Base-by-base conservation (phyloP, 768 basidiomycete genomes). In the Sistotremastrum suecicum region DNA sequence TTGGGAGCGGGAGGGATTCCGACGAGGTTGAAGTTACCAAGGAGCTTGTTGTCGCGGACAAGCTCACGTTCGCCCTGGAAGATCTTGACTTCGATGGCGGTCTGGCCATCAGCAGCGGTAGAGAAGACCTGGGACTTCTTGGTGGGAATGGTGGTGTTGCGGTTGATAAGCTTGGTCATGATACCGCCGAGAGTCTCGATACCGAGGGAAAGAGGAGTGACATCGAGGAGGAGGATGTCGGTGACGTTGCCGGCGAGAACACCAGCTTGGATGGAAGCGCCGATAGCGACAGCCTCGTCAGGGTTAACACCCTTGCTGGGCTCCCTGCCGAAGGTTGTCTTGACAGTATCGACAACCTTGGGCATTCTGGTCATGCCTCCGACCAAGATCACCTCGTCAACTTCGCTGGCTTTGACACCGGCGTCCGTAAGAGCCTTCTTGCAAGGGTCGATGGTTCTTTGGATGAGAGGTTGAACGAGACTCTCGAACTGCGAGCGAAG, bases 321-420 rank as follows among this genome's bases (percentile, higher is more conserved):
- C 20, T 99, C 95, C 41, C 90, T 85, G 45, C 92, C 92, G 59
- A 99, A 99, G 59, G 95, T 75, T 10, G 62, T 58, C 74, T 92
- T 92, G 59, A 99, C 95, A 4, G 90, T 94, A 48, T 97, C 94
- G 28, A 74, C 73, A 34, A 99, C 94, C 56, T 78, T 78, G 41
- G 95, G 95, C 92, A 98, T 97, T 57, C 95, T 90, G 40, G 82
- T 82, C 91, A 97, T 97, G 57, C 95, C 95, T 63, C 95, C 95
- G 42, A 99, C 95, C 30, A 99, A 76, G 57, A 99, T 95, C 49
- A 99, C 91, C 54, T 98, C 95, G 63, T 94, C 76, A 54, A 98
- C 81, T 53, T 97, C 92, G 56, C 73, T 81, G 9, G 91, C 66
- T 70, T 95, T 97, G 55, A 98, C 76, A 54, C 86, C 84, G 35